A percentile compares a stretch with the other conserved stretches of the same genome.
These are phyloP conservation scores for Suhomyces canberraensis DNA, from an alignment of 805 yeast species.

Conservation along the genomic window DNA sequence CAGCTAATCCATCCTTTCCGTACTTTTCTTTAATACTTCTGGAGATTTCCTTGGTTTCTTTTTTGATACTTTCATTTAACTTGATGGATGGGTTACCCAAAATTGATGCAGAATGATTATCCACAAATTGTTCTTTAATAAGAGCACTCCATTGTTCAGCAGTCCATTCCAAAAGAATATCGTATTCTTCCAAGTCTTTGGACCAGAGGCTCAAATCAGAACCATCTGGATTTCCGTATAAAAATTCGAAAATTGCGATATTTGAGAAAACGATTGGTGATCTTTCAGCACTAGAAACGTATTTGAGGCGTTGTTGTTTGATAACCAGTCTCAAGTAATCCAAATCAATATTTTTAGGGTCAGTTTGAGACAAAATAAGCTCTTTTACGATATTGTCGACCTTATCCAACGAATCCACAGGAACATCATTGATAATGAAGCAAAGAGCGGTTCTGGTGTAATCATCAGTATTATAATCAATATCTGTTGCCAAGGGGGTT, in stretches of 20 bases:
- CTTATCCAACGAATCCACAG: conserved; percentile 56
- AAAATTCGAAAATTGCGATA: conserved; percentile 71
- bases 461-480: conserved; percentile 71
- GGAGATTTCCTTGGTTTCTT: conserved; percentile 46
- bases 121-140: conserved; percentile 50
- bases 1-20: conserved; percentile 59
- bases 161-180: conserved; percentile 56
- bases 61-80: conserved; percentile 52
- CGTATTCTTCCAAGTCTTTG: conserved; percentile 58
- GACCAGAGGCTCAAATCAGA: conserved; percentile 54
- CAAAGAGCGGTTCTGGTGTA: conserved; percentile 60
- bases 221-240: conserved; percentile 70
- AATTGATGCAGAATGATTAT: conserved; percentile 62
- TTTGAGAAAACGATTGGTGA: conserved; percentile 59
- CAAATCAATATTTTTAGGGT: conserved; percentile 54
- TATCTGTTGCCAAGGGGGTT: conserved; percentile 74
- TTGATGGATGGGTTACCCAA: conserved; percentile 68
- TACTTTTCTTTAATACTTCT: conserved; percentile 48
- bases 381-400: conserved; percentile 51
- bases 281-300: conserved; percentile 59
- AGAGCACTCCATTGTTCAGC: conserved; percentile 63
- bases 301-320: conserved; percentile 60
- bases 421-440: conserved; percentile 67
- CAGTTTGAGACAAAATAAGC: conserved; percentile 52
- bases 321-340: conserved; percentile 64